Evolutionary conservation across 306 rosid genomes (phyloP).

Genomic region (Morella rubra): DNA sequence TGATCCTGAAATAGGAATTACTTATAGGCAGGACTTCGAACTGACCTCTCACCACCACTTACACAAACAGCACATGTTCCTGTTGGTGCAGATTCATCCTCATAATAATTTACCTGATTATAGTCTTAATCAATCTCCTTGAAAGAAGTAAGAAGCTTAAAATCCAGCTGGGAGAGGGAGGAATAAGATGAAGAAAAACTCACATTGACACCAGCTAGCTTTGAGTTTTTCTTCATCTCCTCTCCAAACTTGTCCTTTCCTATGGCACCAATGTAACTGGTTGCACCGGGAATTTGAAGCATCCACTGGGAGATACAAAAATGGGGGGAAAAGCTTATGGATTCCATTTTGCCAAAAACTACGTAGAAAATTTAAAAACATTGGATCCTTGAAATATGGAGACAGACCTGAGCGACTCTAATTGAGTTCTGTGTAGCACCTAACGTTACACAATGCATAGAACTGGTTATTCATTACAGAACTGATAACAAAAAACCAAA

Average conservation of each 20-base stretch:
- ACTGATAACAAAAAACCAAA: not conserved
- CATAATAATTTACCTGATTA: constrained; percentile 79
- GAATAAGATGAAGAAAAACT: constrained; percentile 32
- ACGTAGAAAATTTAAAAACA: not conserved
- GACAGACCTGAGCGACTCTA: constrained; percentile 84
- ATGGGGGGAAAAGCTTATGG: not conserved
- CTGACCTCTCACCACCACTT: constrained; percentile 88
- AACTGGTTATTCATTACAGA: not conserved
- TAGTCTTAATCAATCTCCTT: not conserved
- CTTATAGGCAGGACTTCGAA: not conserved
- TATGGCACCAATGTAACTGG: constrained; percentile 86
- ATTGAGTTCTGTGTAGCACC: constrained; percentile 96
- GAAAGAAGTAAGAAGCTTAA: constrained; percentile 2
- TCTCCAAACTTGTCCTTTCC: constrained; percentile 95
- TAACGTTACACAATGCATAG: constrained; percentile 24
- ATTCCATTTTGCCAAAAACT: not conserved
- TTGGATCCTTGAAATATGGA: not conserved
- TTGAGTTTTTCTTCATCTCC: constrained; percentile 73
- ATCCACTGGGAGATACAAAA: constrained; percentile 58
- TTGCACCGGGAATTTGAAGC: constrained; percentile 87
- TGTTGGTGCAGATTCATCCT: constrained; percentile 78
- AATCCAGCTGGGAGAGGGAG: not conserved
- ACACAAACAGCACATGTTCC: constrained; percentile 99
- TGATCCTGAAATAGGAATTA: not conserved
- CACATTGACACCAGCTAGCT: constrained; percentile 80